Evolutionary conservation across 2,329 filamentous ascomycete species (phyloP).

Genomic region (Metarhizium robertsii): DNA sequence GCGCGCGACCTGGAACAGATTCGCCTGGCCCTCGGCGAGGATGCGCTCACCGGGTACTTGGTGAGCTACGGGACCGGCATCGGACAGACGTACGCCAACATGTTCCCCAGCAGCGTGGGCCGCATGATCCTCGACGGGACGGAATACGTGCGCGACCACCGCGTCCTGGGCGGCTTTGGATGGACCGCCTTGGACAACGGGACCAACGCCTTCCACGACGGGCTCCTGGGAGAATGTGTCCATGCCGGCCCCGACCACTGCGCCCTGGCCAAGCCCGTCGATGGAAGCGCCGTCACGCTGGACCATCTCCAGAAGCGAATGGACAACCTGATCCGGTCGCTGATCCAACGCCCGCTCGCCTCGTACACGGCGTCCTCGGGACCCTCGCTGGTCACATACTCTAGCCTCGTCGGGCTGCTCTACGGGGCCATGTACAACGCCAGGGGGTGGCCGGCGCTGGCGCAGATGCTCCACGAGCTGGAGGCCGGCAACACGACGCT

Average conservation of each 20-base stretch:
- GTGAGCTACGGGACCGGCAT: constrained; percentile 44
- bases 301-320: constrained; percentile 29
- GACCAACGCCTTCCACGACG: constrained; percentile 39
- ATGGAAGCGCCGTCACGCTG: constrained; percentile 21
- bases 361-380: constrained; percentile 29
- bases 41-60: constrained; percentile 38
- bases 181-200: constrained; percentile 38
- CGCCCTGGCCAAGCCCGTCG: constrained; percentile 27
- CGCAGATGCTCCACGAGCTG: constrained; percentile 32
- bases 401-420: constrained; percentile 27
- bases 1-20: constrained; percentile 41
- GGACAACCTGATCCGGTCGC: constrained; percentile 24
- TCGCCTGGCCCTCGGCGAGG: constrained; percentile 33
- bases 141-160: constrained; percentile 36
- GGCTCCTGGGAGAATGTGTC: constrained; percentile 40
- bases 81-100: constrained; percentile 40
- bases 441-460: constrained; percentile 29
- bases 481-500: constrained; percentile 36
- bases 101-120: constrained; percentile 39
- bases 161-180: constrained; percentile 35
- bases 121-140: constrained; percentile 40
- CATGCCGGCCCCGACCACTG: constrained; percentile 36
- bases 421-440: constrained; percentile 35
- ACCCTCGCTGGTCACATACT: constrained; percentile 37
- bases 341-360: constrained; percentile 27